Percentiles rank a stretch among this genome's conserved stretches.
Conservation (phyloP, 2,329 filamentous ascomycete species). For the Stromatinia cepivora region DNA sequence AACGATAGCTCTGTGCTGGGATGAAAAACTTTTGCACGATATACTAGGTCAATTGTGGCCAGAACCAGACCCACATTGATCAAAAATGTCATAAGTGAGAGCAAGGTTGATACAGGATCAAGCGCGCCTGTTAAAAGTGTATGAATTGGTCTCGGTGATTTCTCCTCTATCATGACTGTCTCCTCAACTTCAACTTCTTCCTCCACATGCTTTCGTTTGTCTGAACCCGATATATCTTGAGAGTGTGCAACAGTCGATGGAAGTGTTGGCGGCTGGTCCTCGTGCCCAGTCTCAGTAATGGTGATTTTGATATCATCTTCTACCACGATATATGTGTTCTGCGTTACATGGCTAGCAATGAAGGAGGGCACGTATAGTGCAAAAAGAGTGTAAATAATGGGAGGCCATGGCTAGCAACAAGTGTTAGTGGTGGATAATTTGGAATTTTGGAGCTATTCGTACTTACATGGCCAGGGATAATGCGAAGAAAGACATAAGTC, state of each 20-base stretch:
- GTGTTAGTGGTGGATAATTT: constrained; percentile 10
- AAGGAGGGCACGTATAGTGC: constrained; percentile 67
- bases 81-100: constrained; percentile 66
- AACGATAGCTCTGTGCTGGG: constrained; percentile 77
- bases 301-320: constrained; percentile 59
- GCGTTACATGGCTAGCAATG: constrained; percentile 56
- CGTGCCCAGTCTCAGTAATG: constrained; percentile 49
- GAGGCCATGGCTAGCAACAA: constrained; percentile 41
- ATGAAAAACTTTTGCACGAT: constrained; percentile 68
- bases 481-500: constrained; percentile 61
- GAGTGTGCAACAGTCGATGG: constrained; percentile 37
- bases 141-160: constrained; percentile 56
- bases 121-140: constrained; percentile 77
- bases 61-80: constrained; percentile 70
- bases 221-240: constrained; percentile 30
- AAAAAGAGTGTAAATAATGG: constrained; percentile 59
- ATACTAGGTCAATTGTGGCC: constrained; percentile 75
- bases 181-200: constrained; percentile 63
- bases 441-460: neutral
- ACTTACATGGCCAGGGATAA: constrained; percentile 46
- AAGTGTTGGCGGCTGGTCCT: constrained; percentile 40
- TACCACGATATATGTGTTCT: constrained; percentile 58
- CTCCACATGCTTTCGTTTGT: constrained; percentile 44
- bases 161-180: constrained; percentile 59
- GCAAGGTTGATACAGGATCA: constrained; percentile 64